These are phyloP conservation scores for Pyracantha coccinea DNA, from an alignment of 331 rosid species.

Conservation along the genomic window DNA sequence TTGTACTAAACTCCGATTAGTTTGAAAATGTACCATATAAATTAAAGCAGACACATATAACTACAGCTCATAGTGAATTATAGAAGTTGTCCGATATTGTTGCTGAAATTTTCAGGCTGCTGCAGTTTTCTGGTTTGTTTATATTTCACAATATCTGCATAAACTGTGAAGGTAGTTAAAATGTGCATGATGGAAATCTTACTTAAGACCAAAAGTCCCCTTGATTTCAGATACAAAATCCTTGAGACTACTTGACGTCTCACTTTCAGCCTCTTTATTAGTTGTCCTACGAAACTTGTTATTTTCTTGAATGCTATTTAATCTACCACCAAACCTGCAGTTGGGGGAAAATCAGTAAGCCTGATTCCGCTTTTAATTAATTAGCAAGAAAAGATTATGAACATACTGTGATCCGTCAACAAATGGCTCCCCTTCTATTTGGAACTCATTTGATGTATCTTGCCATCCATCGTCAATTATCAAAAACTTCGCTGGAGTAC, in stretches of 20 bases:
- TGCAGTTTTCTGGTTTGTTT: no score
- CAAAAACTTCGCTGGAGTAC: constrained; percentile 36
- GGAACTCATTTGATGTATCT: constrained; percentile 33
- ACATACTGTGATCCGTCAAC: constrained; percentile 40
- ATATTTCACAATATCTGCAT: background rate
- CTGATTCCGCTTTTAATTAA: background rate
- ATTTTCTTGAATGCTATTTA: constrained; percentile 30
- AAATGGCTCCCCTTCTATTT: constrained; percentile 36
- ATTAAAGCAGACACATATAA: no score
- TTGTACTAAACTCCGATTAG: background rate
- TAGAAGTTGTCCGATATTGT: background rate
- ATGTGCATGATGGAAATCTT: background rate
- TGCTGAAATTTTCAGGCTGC: background rate
- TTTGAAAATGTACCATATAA: background rate
- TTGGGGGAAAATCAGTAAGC: background rate
- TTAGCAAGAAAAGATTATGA: background rate
- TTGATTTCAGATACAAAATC: constrained; percentile 32
- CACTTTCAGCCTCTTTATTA: constrained; percentile 4
- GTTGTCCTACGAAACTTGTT: constrained; percentile 18
- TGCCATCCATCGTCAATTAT: constrained; percentile 39
- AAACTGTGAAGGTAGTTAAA: background rate
- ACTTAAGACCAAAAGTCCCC: constrained; percentile 28
- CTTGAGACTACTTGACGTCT: constrained; percentile 27
- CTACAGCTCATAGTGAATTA: background rate
- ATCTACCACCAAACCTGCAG: constrained; percentile 36